phyloP scores from a whole-genome alignment of 345 rosid species.

The Ceriops decandra region DNA sequence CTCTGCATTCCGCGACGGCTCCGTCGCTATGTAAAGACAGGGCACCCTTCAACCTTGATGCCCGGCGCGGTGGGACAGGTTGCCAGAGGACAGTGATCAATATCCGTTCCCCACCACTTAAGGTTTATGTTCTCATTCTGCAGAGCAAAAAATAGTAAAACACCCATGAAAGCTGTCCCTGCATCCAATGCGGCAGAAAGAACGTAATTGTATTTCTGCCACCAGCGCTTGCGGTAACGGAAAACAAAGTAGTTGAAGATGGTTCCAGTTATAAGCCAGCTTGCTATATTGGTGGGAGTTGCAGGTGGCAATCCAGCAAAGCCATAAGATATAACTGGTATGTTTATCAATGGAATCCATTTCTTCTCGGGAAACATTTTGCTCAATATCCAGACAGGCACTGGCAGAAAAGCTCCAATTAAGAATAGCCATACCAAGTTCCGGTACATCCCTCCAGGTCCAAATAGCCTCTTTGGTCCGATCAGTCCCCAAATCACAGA shows the following conservation, averaged over 20 bases:
- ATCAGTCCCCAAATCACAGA: conserved; percentile 98
- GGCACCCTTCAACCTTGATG: conserved; percentile 58
- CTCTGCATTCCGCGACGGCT: background rate
- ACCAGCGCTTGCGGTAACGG: conserved; percentile 85
- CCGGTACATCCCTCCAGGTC: conserved; percentile 87
- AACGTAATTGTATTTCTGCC: conserved; percentile 96
- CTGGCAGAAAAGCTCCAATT: conserved; percentile 85
- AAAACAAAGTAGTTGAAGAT: conserved; percentile 94
- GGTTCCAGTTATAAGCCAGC: conserved; percentile 89
- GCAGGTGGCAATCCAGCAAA: conserved; percentile 99
- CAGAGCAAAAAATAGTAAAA: conserved; percentile 78
- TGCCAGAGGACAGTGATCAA: conserved; percentile 94
- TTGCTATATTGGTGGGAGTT: conserved; percentile 95
- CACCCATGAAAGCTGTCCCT: conserved; percentile 99
- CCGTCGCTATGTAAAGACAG: conserved; percentile 30
- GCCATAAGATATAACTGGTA: conserved; percentile 91
- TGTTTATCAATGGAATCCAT: conserved; percentile 94
- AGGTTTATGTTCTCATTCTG: conserved; percentile 56
- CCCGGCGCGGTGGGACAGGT: conserved; percentile 89
- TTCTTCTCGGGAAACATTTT: conserved; percentile 84
- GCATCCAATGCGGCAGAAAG: conserved; percentile 98
- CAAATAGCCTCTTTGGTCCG: conserved; percentile 80
- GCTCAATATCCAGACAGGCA: conserved; percentile 84
- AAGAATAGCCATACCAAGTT: conserved; percentile 96
- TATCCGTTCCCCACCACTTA: conserved; percentile 91